A percentile compares a stretch with the other conserved stretches of the same genome.
These are phyloP conservation scores for Monilinia laxa DNA, from an alignment of 2,329 filamentous ascomycete species.

Conservation along the genomic window DNA sequence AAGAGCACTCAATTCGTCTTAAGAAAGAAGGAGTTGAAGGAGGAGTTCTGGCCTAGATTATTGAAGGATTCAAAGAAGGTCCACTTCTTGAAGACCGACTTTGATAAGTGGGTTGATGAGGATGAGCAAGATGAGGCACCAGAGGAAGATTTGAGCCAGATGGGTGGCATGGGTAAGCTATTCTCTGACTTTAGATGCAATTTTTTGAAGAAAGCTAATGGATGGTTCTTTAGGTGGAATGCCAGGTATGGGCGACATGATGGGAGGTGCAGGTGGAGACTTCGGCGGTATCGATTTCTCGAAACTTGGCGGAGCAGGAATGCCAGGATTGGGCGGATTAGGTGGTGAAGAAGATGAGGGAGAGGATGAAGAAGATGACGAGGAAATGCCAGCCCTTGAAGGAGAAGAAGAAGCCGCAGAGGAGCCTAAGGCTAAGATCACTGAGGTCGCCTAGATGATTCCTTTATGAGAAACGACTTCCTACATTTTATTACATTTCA, in stretches of 20 bases:
- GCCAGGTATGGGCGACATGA: slow-evolving; percentile 41
- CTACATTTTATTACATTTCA: slow-evolving; percentile 4
- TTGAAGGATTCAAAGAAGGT: slow-evolving; percentile 86
- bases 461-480: background rate
- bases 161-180: slow-evolving; percentile 60
- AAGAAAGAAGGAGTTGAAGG: slow-evolving; percentile 93
- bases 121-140: slow-evolving; percentile 89
- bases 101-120: slow-evolving; percentile 67
- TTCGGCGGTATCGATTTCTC: slow-evolving; percentile 92
- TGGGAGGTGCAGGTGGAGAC: slow-evolving; percentile 57
- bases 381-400: slow-evolving; percentile 84
- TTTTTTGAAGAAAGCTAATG: background rate
- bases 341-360: slow-evolving; percentile 48
- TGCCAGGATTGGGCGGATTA: slow-evolving; percentile 45
- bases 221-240: slow-evolving; percentile 17
- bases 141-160: slow-evolving; percentile 69
- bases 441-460: slow-evolving; percentile 38
- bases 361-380: slow-evolving; percentile 57
- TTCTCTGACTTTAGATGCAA: background rate
- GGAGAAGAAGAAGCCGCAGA: slow-evolving; percentile 52
- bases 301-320: slow-evolving; percentile 71
- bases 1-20: slow-evolving; percentile 89
- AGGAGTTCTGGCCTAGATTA: slow-evolving; percentile 93
- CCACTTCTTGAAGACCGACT: slow-evolving; percentile 98
- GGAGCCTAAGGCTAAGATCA: slow-evolving; percentile 47